These are phyloP conservation scores for Botrytis galanthina DNA, from an alignment of 2,329 filamentous ascomycete species.

Conservation along the genomic window DNA sequence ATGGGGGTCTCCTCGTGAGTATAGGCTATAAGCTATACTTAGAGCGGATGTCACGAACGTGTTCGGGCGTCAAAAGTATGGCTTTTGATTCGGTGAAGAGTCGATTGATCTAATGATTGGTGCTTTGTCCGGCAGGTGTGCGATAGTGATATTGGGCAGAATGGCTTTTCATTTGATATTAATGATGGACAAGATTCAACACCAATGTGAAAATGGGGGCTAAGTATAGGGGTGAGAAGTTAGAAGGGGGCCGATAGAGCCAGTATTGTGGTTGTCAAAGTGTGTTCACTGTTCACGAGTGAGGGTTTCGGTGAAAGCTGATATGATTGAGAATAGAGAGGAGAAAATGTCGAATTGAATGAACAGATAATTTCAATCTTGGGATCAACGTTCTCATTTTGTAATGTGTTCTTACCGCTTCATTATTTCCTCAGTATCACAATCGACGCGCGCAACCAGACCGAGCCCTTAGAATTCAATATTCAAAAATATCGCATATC, in stretches of 20 bases:
- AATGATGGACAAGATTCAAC: not conserved
- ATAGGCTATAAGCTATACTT: constrained; percentile 31
- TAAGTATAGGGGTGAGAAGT: not conserved
- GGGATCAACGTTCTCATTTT: constrained; percentile 5
- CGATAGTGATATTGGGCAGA: constrained; percentile 10
- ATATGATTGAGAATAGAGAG: not conserved
- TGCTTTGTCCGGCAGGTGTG: constrained; percentile 6
- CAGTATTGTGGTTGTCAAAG: not conserved
- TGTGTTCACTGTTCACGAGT: not conserved
- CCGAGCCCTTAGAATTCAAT: not conserved
- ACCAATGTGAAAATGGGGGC: constrained; percentile 15
- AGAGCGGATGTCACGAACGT: constrained; percentile 28
- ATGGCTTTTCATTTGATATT: constrained; percentile 13
- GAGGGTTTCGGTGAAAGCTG: constrained; percentile 1
- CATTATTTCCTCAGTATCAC: not conserved
- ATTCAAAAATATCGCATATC: not conserved
- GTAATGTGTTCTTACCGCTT: constrained; percentile 6
- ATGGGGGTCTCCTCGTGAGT: constrained; percentile 19
- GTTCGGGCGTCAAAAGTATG: constrained; percentile 19
- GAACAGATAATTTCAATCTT: not conserved
- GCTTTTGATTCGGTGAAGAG: constrained; percentile 11
- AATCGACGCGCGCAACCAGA: constrained; percentile 9
- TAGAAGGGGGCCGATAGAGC: not conserved
- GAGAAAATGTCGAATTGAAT: not conserved
- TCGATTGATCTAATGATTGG: constrained; percentile 10